Evolutionary conservation across 2,329 filamentous ascomycete genomes (phyloP), one percentile per base, ranked within the genome.

Genomic region (Botrytis elliptica): DNA sequence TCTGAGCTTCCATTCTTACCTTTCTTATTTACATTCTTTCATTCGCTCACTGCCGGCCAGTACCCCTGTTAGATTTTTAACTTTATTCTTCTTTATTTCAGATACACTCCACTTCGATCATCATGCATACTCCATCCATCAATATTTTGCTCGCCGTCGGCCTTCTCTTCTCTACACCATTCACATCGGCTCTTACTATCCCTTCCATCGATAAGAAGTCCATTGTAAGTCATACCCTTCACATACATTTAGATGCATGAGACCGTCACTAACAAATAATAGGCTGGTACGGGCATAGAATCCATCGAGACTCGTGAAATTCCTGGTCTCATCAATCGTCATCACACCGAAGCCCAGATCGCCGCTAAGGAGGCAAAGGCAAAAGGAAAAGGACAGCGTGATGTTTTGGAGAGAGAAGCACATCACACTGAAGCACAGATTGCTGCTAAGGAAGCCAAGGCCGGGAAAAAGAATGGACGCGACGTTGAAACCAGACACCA

Each of bases 41-140:
- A 55, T 60, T 70, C 55, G 38, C 29, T 70, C 40, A 70, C 68
- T 70, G 68, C 68, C 20, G 68, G 68, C 25, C 68, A 70, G 68
- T 70, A 64, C 40, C 38, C 40, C 6, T 42, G 22, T 70, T 59
- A 33, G 2, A 36, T 8, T 33, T 71, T 63, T 55, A 60, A 71
- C 59, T 60, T 72, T 49, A 64, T 44, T 25, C 67, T 76, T 73
- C 33, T 62, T 77, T 69, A 73, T 77, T 78, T 78, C 73, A 64
- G 75, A 75, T 74, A 72, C 67, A 36, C 1, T 75, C 73, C 36
- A 75, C 70, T 76, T 72, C 25, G 25, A 74, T 77, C 76, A 77
- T 71, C 70, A 80, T 80, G 79, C 75, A 80, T 76, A 78, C 79
- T 55, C 46, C 70, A 74, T 79, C 79, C 44, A 73, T 80, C 74